phyloP scores from a whole-genome alignment of 805 yeast species.

The Hanseniaspora pseudoguilliermondii region DNA sequence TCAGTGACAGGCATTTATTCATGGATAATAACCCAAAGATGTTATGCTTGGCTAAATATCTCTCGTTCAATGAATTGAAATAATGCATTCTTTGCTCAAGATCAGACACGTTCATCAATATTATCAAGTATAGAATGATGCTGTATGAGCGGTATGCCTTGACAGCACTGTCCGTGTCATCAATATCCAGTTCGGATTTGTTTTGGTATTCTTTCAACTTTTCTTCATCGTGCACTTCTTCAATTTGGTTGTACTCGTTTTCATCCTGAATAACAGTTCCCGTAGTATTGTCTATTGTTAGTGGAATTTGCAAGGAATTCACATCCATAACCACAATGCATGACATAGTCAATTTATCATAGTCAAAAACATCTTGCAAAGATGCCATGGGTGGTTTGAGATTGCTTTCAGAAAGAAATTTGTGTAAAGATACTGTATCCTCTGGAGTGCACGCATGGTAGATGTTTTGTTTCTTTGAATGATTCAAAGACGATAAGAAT shows the following conservation, averaged over 20 bases:
- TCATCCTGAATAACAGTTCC: not conserved
- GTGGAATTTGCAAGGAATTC: not conserved
- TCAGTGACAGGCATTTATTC: not conserved
- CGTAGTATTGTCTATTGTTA: not conserved
- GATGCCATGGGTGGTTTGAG: not conserved
- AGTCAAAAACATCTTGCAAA: not conserved
- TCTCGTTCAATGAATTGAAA: not conserved
- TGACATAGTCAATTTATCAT: not conserved
- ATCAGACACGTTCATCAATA: not conserved
- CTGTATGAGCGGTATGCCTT: not conserved
- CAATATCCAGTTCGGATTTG: not conserved
- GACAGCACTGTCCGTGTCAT: not conserved
- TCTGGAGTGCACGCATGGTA: constrained; percentile 1
- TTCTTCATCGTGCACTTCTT: not conserved
- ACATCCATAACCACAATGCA: not conserved
- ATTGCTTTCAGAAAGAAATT: not conserved
- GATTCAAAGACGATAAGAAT: not conserved
- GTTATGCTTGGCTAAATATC: not conserved
- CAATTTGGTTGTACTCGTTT: not conserved
- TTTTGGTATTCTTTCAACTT: not conserved
- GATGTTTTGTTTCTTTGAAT: not conserved
- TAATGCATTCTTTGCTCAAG: not conserved
- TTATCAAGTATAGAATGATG: not conserved
- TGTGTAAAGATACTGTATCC: not conserved
- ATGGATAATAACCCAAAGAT: not conserved